Evolutionary conservation across 176 grass and related monocot species (phyloP), one percentile per base, ranked within the genome.

Genomic region (Olyra latifolia): DNA sequence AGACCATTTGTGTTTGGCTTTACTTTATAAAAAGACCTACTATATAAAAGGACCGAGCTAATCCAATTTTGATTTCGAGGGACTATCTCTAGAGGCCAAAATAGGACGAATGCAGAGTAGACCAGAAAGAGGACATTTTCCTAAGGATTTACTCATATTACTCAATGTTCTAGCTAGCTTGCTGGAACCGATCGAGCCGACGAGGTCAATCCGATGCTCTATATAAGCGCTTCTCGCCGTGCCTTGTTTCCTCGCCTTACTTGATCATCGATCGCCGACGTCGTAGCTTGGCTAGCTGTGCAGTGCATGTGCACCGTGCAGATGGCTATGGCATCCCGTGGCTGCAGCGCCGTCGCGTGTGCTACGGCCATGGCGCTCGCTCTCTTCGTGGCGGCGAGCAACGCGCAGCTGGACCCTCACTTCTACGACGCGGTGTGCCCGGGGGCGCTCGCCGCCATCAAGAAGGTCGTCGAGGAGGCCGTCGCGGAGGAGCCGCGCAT

Each of bases 391-490:
- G 10, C 73, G 35, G 14, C 71, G 39, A 27, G 77, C 72, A 81
- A 55, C 4, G 88, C 46, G 3, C 84, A 87, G 49, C 83, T 94
- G 25, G 89, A 81, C 16, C 91, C 82, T 20, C 28, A 75, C 66
- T 97, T 94, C 84, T 97, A 94, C 69, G 89, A 97, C 49, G 48
- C 35, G 47, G 66, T 67, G 60, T 97, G 91, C 66, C 91, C 94
- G 13, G 12, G 75, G 68, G 91, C 82, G 14, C 89, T 97, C 46
- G 82, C 89, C 13, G 72, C 84, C 39, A 92, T 94, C 66, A 90
- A 55, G 67, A 54, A 39, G 29, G 61, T 91, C 12, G 82, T 94
- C 2, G 72, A 91, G 70, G 71, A 84, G 40, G 82, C 82, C 7
- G 79, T 97, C 23, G 76, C 85, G 3, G 81, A 27, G 61, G 89